Evolutionary conservation across 257 asterid genomes (phyloP), one percentile per base, ranked within the genome.

Genomic region (Fraxinus quadrangulata): DNA sequence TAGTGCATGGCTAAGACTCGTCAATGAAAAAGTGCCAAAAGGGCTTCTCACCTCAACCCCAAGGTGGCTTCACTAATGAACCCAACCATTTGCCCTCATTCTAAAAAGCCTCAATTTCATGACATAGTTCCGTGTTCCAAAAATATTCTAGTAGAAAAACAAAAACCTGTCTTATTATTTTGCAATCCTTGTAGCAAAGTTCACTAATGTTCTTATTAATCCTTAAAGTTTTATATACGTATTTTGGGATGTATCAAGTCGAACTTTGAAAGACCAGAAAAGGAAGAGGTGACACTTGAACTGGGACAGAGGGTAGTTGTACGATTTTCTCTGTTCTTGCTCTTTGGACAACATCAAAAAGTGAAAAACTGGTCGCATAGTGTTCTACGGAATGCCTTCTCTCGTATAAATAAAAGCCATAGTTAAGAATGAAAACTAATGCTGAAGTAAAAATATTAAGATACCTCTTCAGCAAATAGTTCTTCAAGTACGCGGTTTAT

Each of bases 401-500:
- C 8, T 33, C 6, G 68, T 13, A 24, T 8, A 24, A 63, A 13
- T 26, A 63, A 11, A 24, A 24, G 37, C 24, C 71, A 34, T 65
- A 37, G 70, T 51, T n/a, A 23, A 51, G 39, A 68, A 61, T 23
- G 26, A 54, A 59, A 24, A 81, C n/a, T 47, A 71, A 21, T 34
- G 61, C 66, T 19, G 67, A 71, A 71, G 74, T 75, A 51, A 34
- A 73, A 47, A 66, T 16, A 76, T 7, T 11, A 31, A 9, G 70
- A 40, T 86, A 94, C 97, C 99, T 94, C 94, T 86, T 94, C 97
- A 0, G 97, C 97, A 82, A 94, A 94, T 70, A 94, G 96, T 84
- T 94, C 97, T 86, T 94, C 97, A 17, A 91, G 85, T 39, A 92
- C 99, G 34, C 97, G 96, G 75, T 94, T 94, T 86, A 94, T 94